A percentile compares a stretch with the other conserved stretches of the same genome.
These are phyloP conservation scores for Adenanthera pavonina DNA, from an alignment of 306 rosid genomes.

Conservation along the genomic window DNA sequence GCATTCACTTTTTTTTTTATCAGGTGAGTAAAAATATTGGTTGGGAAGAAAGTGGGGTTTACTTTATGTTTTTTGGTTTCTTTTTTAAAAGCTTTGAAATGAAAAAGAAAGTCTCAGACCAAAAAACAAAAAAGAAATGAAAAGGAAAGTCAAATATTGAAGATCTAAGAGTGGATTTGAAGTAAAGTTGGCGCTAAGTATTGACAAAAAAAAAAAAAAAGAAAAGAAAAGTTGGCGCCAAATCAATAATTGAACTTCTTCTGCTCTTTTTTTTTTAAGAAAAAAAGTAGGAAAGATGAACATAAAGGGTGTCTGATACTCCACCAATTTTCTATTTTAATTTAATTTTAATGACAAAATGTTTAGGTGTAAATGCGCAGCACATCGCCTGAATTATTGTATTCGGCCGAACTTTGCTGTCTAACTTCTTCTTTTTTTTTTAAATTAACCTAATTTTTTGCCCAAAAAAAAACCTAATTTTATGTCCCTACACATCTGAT, in stretches of 20 bases:
- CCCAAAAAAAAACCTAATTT: too few species aligned
- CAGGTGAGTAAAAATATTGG: too few species aligned
- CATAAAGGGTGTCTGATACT: neutral
- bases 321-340: neutral
- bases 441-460: neutral
- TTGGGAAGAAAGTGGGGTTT: neutral
- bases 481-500: too few species aligned
- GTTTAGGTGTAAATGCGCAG: neutral
- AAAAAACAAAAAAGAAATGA: too few species aligned
- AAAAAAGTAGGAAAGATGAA: neutral
- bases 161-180: constrained; percentile 42
- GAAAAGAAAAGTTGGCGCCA: neutral
- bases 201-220: neutral
- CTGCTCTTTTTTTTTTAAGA: neutral
- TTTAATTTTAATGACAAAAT: neutral
- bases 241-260: constrained; percentile 2
- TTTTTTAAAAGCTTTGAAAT: constrained; percentile 27
- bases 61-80: neutral
- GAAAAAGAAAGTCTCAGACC: neutral
- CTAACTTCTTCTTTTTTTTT: neutral
- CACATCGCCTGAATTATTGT: too few species aligned
- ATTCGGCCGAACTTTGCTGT: neutral
- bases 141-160: constrained; percentile 29
- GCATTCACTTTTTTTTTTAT: too few species aligned
- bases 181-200: constrained; percentile 38